Conservation (phyloP, 2,329 filamentous ascomycete species). For the Xenosphaeropsis pyriputrescens region DNA sequence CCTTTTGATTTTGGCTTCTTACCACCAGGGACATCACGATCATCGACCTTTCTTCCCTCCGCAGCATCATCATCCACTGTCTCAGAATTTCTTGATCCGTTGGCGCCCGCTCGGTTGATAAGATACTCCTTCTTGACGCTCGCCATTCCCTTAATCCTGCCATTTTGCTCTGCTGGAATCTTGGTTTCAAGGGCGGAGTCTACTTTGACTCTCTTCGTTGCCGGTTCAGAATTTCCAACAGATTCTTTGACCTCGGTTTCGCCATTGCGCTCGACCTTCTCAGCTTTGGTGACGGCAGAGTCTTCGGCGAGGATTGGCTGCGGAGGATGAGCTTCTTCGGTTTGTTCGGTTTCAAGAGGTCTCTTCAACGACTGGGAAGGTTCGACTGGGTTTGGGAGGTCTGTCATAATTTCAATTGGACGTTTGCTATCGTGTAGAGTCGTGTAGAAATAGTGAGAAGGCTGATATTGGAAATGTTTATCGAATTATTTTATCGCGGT, state of each 20-base stretch:
- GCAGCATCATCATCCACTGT: slow-evolving; percentile 37
- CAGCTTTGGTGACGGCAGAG: slow-evolving; percentile 15
- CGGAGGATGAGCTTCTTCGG: slow-evolving; percentile 8
- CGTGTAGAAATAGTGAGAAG: too few relatives aligned
- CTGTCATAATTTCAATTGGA: slow-evolving; percentile 6
- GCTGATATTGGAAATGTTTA: too few relatives aligned
- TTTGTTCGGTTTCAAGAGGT: slow-evolving; percentile 6
- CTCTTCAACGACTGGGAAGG: slow-evolving; percentile 14
- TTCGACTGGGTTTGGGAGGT: slow-evolving; percentile 7
- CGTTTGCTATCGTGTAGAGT: too few relatives aligned
- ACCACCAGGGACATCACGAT: slow-evolving; percentile 17
- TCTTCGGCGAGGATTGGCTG: slow-evolving; percentile 13
- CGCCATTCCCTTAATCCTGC: slow-evolving; percentile 16
- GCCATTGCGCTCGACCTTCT: slow-evolving; percentile 13
- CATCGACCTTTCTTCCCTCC: slow-evolving; percentile 29
- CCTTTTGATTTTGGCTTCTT: slow-evolving; percentile 50
- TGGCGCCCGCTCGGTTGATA: slow-evolving; percentile 7
- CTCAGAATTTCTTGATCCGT: neutral
- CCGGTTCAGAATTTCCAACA: slow-evolving; percentile 19
- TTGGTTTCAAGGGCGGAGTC: slow-evolving; percentile 3
- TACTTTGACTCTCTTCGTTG: slow-evolving; percentile 45
- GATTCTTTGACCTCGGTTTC: slow-evolving; percentile 14
- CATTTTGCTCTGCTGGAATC: slow-evolving; percentile 7
- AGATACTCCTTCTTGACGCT: slow-evolving; percentile 18
- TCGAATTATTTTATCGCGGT: too few relatives aligned